Base-by-base conservation (phyloP, 192 early-diverging fungal species). In the Backusella luteola region DNA sequence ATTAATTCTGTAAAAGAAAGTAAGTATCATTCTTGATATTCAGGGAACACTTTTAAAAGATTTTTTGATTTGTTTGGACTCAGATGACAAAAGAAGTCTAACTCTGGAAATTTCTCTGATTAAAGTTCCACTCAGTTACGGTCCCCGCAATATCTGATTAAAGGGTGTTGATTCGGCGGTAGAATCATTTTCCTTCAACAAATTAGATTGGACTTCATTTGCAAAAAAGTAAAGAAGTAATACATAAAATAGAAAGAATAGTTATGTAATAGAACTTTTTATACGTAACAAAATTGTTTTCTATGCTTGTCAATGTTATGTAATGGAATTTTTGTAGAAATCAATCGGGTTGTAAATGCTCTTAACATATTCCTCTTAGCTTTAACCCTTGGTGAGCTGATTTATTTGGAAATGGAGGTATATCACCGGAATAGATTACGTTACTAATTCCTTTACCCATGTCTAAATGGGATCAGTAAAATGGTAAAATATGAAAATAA, bases 61-160 rank as follows among this genome's bases (percentile, higher is more conserved):
- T 63, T 49, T 44, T 63, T 63, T 63, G 21, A 56, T 59, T 59
- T 59, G 56, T 59, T 59, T 59, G 56, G 56, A 59, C 56, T 59
- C 56, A 59, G 56, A 59, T 29, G 46, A 59, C 15, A 59, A 59
- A 59, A 59, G 23, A 59, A 59, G 56, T 59, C 56, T 59, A 59
- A 59, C 23, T 59, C 56, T 59, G 56, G 56, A 49, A 49, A 21
- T 49, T n/a, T 7, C 46, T 19, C 19, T 49, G 46, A 63, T 63
- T 63, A 63, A 63, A 63, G 26, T 63, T 63, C 56, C 56, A 29
- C 56, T 26, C 56, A 63, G 23, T 29, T 63, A 63, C 26, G 21
- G 56, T 29, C 23, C 56, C 56, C 56, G 56, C 56, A 23, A 14
- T 63, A 63, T 29, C 56, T 63, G 56, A 63, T 63, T 63, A 63